phyloP scores from a whole-genome alignment of 1,139 yeast genomes.

The Lodderomyces metapsilosis region DNA sequence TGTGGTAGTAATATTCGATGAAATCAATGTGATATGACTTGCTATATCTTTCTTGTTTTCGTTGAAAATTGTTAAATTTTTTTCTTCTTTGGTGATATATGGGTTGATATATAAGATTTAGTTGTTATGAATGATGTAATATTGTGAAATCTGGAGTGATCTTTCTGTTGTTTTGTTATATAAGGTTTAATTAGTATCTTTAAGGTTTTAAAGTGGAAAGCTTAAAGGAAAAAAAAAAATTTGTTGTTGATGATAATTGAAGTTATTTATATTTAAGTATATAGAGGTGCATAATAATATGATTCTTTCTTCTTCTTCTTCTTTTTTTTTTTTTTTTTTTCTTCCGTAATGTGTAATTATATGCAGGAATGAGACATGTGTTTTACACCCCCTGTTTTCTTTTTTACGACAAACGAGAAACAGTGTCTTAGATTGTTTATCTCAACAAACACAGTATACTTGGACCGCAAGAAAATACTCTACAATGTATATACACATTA shows the following conservation, averaged over 20 bases:
- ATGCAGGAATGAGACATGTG: slow-evolving; percentile 2
- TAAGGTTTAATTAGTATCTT: no score
- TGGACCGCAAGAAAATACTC: no score
- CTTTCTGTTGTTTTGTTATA: no score
- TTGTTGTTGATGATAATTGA: no score
- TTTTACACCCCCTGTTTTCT: slow-evolving; percentile 1
- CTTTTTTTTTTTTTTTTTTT: not conserved
- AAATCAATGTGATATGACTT: not conserved
- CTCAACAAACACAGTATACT: not conserved
- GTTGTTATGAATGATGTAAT: not conserved
- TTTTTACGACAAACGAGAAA: not conserved
- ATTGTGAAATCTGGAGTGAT: no score
- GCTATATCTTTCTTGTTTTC: slow-evolving; percentile 1
- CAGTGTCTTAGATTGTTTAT: not conserved
- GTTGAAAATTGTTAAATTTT: not conserved
- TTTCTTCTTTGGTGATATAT: no score
- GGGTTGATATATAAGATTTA: not conserved
- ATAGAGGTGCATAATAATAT: no score
- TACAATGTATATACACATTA: no score
- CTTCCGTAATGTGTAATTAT: not conserved
- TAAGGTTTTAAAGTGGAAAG: no score
- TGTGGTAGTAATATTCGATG: not conserved
- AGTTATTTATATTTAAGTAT: no score
- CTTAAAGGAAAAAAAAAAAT: no score
- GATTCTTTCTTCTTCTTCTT: no score